Evolutionary conservation across 148 eudicot species (phyloP).

Genomic region (Silene latifolia): DNA sequence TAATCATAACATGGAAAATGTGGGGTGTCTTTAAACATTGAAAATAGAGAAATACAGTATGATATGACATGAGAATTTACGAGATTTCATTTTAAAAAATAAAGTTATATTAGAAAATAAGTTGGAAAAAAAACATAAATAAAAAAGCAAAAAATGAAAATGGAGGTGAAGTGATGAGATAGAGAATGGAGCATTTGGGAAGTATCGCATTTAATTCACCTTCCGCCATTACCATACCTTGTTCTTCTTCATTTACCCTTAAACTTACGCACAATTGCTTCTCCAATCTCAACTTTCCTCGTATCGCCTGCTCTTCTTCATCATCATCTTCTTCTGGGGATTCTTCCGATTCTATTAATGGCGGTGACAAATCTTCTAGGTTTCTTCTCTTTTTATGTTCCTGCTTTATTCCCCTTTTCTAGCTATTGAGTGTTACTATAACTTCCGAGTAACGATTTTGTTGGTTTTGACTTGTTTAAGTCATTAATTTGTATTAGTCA

Average conservation of each 20-base stretch:
- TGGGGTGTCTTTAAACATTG: too few relatives aligned
- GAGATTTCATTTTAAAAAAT: too few relatives aligned
- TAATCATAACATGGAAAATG: too few relatives aligned
- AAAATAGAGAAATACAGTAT: too few relatives aligned
- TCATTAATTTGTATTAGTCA: too few relatives aligned
- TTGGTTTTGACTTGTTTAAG: too few relatives aligned
- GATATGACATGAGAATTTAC: too few relatives aligned
- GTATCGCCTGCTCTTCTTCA: constrained; percentile 17
- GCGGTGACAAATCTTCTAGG: constrained; percentile 43
- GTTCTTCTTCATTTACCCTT: constrained; percentile 13
- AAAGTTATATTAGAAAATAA: too few relatives aligned
- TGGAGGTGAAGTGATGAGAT: not conserved
- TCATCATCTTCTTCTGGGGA: constrained; percentile 38
- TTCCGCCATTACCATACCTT: constrained; percentile 5
- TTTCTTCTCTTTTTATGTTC: constrained; percentile 2
- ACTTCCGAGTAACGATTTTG: too few relatives aligned
- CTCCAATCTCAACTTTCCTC: constrained; percentile 16
- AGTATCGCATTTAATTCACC: not conserved
- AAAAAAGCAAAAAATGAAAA: not conserved
- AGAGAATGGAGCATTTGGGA: not conserved
- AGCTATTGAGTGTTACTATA: too few relatives aligned
- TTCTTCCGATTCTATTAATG: constrained; percentile 28
- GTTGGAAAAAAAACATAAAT: too few relatives aligned
- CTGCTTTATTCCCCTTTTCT: too few relatives aligned
- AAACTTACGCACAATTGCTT: constrained; percentile 19